Conservation (phyloP, 2,329 filamentous ascomycete species). For the Apiospora phragmitis region DNA sequence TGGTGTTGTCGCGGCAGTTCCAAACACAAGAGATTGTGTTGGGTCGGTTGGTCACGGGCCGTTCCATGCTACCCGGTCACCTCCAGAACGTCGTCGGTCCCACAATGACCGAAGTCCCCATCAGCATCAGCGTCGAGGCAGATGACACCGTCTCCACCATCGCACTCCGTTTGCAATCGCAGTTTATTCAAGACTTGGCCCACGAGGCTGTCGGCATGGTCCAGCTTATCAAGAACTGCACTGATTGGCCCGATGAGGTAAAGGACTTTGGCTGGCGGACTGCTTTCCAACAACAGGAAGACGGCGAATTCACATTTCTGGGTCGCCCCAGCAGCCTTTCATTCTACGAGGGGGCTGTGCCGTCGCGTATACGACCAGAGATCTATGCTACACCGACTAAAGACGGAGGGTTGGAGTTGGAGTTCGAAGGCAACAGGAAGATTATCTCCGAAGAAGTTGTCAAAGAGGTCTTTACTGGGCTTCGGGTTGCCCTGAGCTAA, state of each 20-base stretch:
- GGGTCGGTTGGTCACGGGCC: slow-evolving; percentile 5
- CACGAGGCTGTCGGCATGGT: slow-evolving; percentile 11
- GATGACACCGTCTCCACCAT: slow-evolving; percentile 1
- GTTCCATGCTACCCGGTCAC: slow-evolving; percentile 9
- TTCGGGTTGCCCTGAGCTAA: background rate
- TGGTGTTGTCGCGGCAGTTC: slow-evolving; percentile 10
- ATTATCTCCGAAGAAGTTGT: background rate
- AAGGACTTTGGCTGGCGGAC: slow-evolving; percentile 10
- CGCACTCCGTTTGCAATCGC: background rate
- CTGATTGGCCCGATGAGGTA: background rate
- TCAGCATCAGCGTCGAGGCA: background rate
- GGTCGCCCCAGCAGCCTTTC: background rate
- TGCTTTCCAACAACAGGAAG: slow-evolving; percentile 10
- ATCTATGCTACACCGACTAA: slow-evolving; percentile 5
- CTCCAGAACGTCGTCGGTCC: slow-evolving; percentile 12
- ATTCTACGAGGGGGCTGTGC: background rate
- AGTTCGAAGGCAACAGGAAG: slow-evolving; percentile 8
- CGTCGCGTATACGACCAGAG: background rate
- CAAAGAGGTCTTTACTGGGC: background rate
- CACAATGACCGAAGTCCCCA: slow-evolving; percentile 11
- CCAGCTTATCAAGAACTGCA: slow-evolving; percentile 5
- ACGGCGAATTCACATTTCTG: background rate
- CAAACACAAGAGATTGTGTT: background rate
- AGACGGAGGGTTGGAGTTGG: background rate
- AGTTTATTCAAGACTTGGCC: slow-evolving; percentile 2